Evolutionary conservation across 2,329 filamentous ascomycete genomes (phyloP), one percentile per base, ranked within the genome.

Genomic region (Penicillium sp.): DNA sequence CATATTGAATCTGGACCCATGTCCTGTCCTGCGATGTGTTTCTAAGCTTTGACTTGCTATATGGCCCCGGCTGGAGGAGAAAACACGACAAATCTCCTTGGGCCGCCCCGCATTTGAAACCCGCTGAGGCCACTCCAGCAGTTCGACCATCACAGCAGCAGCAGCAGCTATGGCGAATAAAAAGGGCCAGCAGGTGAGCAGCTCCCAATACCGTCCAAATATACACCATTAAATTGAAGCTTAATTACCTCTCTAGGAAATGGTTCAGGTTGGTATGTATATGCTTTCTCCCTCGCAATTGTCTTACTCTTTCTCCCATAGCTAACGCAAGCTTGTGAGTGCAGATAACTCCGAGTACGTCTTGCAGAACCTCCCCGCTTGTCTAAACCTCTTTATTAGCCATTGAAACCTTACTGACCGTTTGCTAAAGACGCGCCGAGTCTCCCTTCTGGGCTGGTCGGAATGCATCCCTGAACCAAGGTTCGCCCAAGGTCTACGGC

Each of bases 231-330:
- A 55, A 53, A 45, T 35, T 35, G 40, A 72, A 59, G 30, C 55
- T 51, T 58, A 55, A 28, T 8, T 6, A 40, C 28, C 9, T 19
- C 4, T 24, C n/a, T 59, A 98, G 92, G 95, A 99, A 86, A 99
- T 99, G 95, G 92, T 97, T 72, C 94, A 99, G 90, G 93, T 99
- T 84, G 94, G 95, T 98, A 89, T 85, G 89, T 90, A 72, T 72
- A 73, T 2, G 22, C 30, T 33, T 37, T 73, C 61, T 66, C 64
- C 59, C 55, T 62, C 58, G 53, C 65, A 60, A 67, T 64, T 62
- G 60, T 63, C 65, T 68, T 73, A 74, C 60, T 74, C 76, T 79
- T 78, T 69, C 28, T 17, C 38, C 44, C 28, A 76, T 70, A 66
- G 61, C 59, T 68, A 60, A 65, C 28, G 12, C 37, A 22, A 59